Evolutionary conservation across 192 early-diverging fungal species (phyloP).

Genomic region (Podila clonocystis): DNA sequence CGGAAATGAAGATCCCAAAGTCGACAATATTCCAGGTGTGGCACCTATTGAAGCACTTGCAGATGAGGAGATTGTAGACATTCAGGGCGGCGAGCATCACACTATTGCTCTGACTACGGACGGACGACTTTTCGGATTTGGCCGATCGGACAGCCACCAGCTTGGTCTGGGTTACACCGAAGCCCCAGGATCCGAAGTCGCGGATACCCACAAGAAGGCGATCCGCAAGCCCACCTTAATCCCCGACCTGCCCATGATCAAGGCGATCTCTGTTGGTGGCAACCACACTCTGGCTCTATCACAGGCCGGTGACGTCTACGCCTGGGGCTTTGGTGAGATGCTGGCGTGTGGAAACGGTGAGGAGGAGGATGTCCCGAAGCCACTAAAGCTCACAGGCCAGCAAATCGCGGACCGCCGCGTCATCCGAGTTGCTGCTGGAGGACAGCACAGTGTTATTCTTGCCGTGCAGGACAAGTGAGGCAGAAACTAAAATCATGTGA

Average conservation of each 20-base stretch:
- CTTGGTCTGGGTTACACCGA: slow-evolving; percentile 68
- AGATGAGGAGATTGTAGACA: slow-evolving; percentile 57
- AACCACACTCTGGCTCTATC: slow-evolving; percentile 70
- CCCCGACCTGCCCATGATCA: slow-evolving; percentile 29
- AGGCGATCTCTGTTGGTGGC: slow-evolving; percentile 69
- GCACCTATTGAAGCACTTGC: slow-evolving; percentile 63
- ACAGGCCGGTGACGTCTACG: slow-evolving; percentile 69
- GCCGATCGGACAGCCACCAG: slow-evolving; percentile 85
- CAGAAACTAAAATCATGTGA: too few species aligned
- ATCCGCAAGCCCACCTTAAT: slow-evolving; percentile 69
- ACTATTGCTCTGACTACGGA: slow-evolving; percentile 78
- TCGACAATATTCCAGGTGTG: slow-evolving; percentile 65
- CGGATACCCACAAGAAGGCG: slow-evolving; percentile 61
- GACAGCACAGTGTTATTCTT: slow-evolving; percentile 80
- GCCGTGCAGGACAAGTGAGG: slow-evolving; percentile 7
- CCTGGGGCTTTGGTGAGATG: slow-evolving; percentile 93
- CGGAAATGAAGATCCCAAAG: slow-evolving; percentile 58
- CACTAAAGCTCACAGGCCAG: slow-evolving; percentile 71
- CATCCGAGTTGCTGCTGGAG: slow-evolving; percentile 75
- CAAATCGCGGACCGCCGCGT: slow-evolving; percentile 74
- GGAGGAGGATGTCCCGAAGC: slow-evolving; percentile 75
- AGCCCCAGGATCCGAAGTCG: slow-evolving; percentile 44
- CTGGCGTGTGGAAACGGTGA: slow-evolving; percentile 84
- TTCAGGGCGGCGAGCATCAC: slow-evolving; percentile 91
- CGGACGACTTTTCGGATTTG: slow-evolving; percentile 84